Percentiles rank a stretch among this genome's conserved stretches.
These are phyloP conservation scores for Pythium plurisporium DNA, from an alignment of 352 stramenopile genomes.

Conservation along the genomic window DNA sequence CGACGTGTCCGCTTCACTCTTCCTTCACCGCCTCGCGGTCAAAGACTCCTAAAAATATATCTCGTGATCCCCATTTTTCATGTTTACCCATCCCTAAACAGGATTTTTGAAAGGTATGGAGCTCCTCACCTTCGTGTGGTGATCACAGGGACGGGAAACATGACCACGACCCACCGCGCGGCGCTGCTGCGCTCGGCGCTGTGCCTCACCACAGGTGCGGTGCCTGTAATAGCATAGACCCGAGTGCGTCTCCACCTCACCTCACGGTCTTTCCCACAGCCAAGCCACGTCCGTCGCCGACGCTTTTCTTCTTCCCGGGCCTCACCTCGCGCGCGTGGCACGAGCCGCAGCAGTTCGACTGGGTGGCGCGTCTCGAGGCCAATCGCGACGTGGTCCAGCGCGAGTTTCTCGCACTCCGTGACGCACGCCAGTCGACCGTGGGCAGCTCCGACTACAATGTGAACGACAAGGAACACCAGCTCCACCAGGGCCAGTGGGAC, in stretches of 20 bases:
- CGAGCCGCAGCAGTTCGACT: conserved; percentile 50
- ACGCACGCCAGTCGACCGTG: conserved; percentile 20
- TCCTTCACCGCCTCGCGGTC: background rate
- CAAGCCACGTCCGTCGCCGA: conserved; percentile 71
- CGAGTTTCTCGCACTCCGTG: conserved; percentile 53
- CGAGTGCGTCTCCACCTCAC: background rate
- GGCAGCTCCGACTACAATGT: conserved; percentile 52
- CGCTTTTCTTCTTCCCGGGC: conserved; percentile 76
- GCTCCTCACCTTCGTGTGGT: no score
- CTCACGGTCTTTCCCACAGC: conserved; percentile 21
- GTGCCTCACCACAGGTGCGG: conserved; percentile 67
- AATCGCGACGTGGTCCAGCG: conserved; percentile 55
- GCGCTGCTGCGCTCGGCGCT: conserved; percentile 69
- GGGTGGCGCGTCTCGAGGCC: conserved; percentile 45
- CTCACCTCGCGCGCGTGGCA: conserved; percentile 65
- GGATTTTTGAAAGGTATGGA: no score
- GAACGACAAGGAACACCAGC: conserved; percentile 66
- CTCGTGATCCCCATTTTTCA: background rate
- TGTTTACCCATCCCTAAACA: background rate
- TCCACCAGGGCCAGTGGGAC: conserved; percentile 90
- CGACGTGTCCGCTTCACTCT: background rate
- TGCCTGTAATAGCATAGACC: background rate
- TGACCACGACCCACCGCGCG: conserved; percentile 39
- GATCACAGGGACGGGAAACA: background rate
- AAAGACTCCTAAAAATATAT: background rate